These are phyloP conservation scores for Cercospora brassicicola DNA, from an alignment of 2,329 filamentous ascomycete genomes.

Conservation along the genomic window DNA sequence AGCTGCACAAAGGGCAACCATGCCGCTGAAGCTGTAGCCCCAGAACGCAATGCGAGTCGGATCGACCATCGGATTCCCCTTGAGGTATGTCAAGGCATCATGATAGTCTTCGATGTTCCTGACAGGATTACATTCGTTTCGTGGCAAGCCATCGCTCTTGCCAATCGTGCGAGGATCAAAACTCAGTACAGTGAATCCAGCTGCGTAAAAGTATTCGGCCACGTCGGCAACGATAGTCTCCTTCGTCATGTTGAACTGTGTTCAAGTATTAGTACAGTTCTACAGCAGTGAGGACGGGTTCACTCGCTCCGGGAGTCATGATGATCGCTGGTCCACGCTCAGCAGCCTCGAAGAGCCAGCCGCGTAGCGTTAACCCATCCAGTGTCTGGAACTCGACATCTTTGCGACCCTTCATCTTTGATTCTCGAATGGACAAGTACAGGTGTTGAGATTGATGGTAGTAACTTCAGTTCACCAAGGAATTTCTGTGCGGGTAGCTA, in stretches of 20 bases:
- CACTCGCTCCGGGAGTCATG: slow-evolving; percentile 16
- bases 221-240: background rate
- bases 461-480: background rate
- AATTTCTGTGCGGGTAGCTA: background rate
- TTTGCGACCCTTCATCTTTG: background rate
- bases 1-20: slow-evolving; percentile 34
- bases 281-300: background rate
- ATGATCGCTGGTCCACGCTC: background rate
- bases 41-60: slow-evolving; percentile 39
- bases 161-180: slow-evolving; percentile 45
- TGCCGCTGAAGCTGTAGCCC: slow-evolving; percentile 41
- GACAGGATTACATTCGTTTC: slow-evolving; percentile 43
- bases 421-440: background rate
- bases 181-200: slow-evolving; percentile 40
- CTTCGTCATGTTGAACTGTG: background rate
- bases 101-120: slow-evolving; percentile 39
- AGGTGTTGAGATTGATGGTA: background rate
- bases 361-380: background rate
- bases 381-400: background rate
- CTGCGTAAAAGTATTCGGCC: slow-evolving; percentile 36
- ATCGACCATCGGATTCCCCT: slow-evolving; percentile 34
- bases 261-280: background rate
- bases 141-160: slow-evolving; percentile 42
- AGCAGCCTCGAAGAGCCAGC: background rate
- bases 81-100: slow-evolving; percentile 43